Evolutionary conservation across 1,284 basidiomycete species (phyloP).

Genomic region (Moesziomyces sp.): DNA sequence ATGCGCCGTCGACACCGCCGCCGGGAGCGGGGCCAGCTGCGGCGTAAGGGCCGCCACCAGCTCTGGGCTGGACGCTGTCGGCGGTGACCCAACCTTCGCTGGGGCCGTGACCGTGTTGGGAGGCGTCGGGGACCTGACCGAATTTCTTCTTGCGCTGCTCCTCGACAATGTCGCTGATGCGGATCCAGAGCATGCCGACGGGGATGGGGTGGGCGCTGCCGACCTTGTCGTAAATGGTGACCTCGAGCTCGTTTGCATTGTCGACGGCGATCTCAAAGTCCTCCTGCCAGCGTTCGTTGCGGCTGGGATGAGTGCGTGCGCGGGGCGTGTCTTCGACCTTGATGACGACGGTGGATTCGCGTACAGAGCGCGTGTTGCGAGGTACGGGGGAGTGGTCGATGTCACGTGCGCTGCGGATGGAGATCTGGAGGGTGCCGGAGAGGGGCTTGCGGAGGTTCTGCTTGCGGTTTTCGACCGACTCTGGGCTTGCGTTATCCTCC

Average conservation of each 20-base stretch:
- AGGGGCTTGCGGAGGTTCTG: conserved; percentile 91
- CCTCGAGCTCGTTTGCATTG: conserved; percentile 98
- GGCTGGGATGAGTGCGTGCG: conserved; percentile 88
- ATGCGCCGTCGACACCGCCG: conserved; percentile 32
- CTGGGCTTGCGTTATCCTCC: conserved; percentile 72
- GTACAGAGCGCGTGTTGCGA: conserved; percentile 63
- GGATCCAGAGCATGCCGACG: conserved; percentile 95
- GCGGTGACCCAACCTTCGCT: conserved; percentile 66
- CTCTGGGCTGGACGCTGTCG: conserved; percentile 56
- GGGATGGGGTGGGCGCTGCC: conserved; percentile 81
- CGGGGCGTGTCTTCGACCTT: conserved; percentile 96
- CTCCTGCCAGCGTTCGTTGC: conserved; percentile 97
- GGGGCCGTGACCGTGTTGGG: conserved; percentile 52
- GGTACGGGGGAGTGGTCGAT: conserved; percentile 89
- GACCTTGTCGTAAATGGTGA: conserved; percentile 93
- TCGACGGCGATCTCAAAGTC: conserved; percentile 96
- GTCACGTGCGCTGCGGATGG: conserved; percentile 88
- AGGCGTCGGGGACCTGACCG: conserved; percentile 71
- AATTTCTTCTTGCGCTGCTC: conserved; percentile 91
- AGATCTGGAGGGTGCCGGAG: conserved; percentile 90
- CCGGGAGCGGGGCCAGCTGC: conserved; percentile 7
- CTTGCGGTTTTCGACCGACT: conserved; percentile 77
- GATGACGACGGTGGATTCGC: conserved; percentile 89
- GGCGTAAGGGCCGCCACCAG: conserved; percentile 20
- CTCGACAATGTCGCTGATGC: conserved; percentile 93